Evolutionary conservation across 148 eudicot genomes (phyloP).

Genomic region (Spergularia bocconei): DNA sequence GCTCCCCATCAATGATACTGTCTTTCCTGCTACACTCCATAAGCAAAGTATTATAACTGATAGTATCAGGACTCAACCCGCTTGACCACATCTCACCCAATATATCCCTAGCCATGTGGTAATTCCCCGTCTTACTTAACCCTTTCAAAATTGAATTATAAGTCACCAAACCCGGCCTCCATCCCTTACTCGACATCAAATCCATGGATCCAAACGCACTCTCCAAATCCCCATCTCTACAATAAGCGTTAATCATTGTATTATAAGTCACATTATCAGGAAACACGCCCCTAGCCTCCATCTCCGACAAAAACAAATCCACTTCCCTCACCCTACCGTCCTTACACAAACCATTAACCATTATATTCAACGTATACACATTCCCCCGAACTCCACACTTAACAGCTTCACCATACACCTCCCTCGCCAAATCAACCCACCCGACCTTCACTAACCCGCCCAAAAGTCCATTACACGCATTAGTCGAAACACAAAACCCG

Average conservation of each 20-base stretch:
- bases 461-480: slow-evolving; percentile 79
- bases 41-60: slow-evolving; percentile 63
- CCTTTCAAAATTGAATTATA: slow-evolving; percentile 69
- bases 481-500: slow-evolving; percentile 58
- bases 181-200: slow-evolving; percentile 52
- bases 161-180: slow-evolving; percentile 44
- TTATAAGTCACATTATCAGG: slow-evolving; percentile 77
- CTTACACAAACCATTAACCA: slow-evolving; percentile 82
- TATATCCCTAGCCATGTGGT: slow-evolving; percentile 49
- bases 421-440: slow-evolving; percentile 79
- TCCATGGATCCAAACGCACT: slow-evolving; percentile 55
- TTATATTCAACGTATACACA: slow-evolving; percentile 67
- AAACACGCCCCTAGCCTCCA: slow-evolving; percentile 64
- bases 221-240: slow-evolving; percentile 53
- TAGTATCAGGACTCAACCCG: slow-evolving; percentile 61
- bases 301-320: slow-evolving; percentile 42
- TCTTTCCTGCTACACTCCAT: slow-evolving; percentile 51
- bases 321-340: slow-evolving; percentile 49
- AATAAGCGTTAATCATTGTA: slow-evolving; percentile 60
- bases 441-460: slow-evolving; percentile 81
- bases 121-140: slow-evolving; percentile 52
- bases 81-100: slow-evolving; percentile 53
- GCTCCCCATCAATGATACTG: slow-evolving; percentile 42
- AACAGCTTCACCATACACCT: slow-evolving; percentile 45
- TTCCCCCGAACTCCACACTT: slow-evolving; percentile 43